Base-by-base conservation (phyloP, 257 asterid genomes). In the Scutellaria barbata region DNA sequence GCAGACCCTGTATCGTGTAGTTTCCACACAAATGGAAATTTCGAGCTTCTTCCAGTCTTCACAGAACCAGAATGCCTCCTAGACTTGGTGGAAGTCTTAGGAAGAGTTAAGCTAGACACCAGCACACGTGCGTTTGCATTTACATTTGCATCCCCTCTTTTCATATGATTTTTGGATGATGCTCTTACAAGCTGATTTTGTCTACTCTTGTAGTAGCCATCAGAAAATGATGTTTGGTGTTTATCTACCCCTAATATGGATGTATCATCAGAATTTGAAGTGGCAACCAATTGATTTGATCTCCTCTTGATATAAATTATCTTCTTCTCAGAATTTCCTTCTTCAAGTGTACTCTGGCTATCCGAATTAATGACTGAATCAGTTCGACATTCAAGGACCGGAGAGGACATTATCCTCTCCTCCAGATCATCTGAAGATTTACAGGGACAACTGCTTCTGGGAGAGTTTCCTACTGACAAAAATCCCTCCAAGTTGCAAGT, bases 151-250 rank as follows among this genome's bases (percentile, higher is more conserved):
- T 68, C 82, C 76, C 80, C 75, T 68, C 79, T 79, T 56, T 66
- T 75, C 16, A 58, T 67, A 58, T 73, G 80, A 74, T 79, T 80
- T 79, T 80, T 85, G 76, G 77, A n/a, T 52, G 84, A 73, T 60
- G 88, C 82, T 84, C 98, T 87, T 66, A 95, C 78, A 77, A 95
- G 92, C 86, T 95, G 98, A 79, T 92, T 86, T 81, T 81, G 83
- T 83, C 80, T 89, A 77, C 87, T 86, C 87, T 92, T 95, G 78
- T 79, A 88, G 86, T 92, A 92, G 63, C 89, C 89, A 78, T 80
- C 89, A 50, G 97, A 84, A 39, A 79, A 76, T 59, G 85, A 76
- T 16, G 81, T 54, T 63, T 72, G 84, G 63, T 68, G 50, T 66
- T 77, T 80, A 76, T 84, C 90, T 72, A 51, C 66, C 75, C 66